These are phyloP conservation scores for Madurella fahalii DNA, from an alignment of 2,329 filamentous ascomycete genomes.

Conservation along the genomic window DNA sequence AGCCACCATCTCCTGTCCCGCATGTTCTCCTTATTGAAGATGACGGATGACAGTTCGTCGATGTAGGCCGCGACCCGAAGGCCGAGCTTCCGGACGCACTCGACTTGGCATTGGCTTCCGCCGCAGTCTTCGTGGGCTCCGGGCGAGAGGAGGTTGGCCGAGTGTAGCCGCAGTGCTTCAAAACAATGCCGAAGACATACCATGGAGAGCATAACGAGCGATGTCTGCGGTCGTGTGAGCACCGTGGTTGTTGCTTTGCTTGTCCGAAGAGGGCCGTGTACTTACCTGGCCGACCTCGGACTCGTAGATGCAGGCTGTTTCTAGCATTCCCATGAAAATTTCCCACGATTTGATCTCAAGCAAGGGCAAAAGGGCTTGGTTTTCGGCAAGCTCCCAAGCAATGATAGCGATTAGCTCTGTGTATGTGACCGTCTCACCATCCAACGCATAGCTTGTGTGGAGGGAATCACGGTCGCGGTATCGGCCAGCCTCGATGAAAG, in stretches of 20 bases:
- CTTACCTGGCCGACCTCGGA: slow-evolving; percentile 28
- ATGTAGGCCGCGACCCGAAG: slow-evolving; percentile 27
- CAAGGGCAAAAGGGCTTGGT: slow-evolving; percentile 21
- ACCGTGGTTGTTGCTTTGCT: neutral
- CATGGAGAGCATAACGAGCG: slow-evolving; percentile 29
- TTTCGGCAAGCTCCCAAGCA: slow-evolving; percentile 32
- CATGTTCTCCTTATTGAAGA: slow-evolving; percentile 33
- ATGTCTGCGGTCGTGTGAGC: slow-evolving; percentile 20
- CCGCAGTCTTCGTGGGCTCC: slow-evolving; percentile 26
- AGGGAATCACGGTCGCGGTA: slow-evolving; percentile 27
- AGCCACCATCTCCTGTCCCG: slow-evolving; percentile 32
- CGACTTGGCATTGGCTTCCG: slow-evolving; percentile 27
- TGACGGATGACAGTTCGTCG: slow-evolving; percentile 30
- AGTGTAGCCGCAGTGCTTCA: slow-evolving; percentile 27
- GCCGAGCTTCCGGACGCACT: slow-evolving; percentile 28
- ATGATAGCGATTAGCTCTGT: slow-evolving; percentile 30
- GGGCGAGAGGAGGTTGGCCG: slow-evolving; percentile 22
- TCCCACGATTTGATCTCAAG: slow-evolving; percentile 30
- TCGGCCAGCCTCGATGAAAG: slow-evolving; percentile 28
- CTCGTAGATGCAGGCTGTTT: slow-evolving; percentile 30
- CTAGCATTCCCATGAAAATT: slow-evolving; percentile 28
- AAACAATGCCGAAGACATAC: slow-evolving; percentile 30
- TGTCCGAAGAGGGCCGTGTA: neutral
- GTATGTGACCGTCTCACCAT: slow-evolving; percentile 23
- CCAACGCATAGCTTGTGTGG: slow-evolving; percentile 17